A percentile compares a stretch with the other conserved stretches of the same genome.
phyloP scores from a whole-genome alignment of 2,329 filamentous ascomycete genomes.

The Scedosporium aurantiacum region DNA sequence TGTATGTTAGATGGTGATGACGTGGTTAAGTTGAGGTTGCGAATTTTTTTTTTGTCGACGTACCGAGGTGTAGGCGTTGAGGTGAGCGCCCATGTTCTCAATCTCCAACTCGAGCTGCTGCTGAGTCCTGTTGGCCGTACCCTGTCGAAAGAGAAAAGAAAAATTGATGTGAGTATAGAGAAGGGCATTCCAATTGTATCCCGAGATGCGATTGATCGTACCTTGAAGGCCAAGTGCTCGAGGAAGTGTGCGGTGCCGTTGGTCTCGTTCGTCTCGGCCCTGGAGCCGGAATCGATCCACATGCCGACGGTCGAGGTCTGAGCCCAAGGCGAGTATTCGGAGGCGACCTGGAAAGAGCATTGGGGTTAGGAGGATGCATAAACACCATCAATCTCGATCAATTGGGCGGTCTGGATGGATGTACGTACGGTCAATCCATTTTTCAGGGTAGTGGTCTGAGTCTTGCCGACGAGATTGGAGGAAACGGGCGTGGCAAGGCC shows the following conservation, averaged over 20 bases:
- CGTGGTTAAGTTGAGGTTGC: background rate
- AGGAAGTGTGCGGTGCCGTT: constrained; percentile 99
- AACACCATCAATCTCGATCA: constrained; percentile 9
- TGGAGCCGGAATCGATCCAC: constrained; percentile 98
- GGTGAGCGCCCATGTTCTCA: constrained; percentile 98
- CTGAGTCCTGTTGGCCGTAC: constrained; percentile 87
- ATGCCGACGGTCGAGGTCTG: constrained; percentile 97
- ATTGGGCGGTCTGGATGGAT: constrained; percentile 14
- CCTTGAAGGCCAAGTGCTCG: constrained; percentile 99
- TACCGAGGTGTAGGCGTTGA: constrained; percentile 99
- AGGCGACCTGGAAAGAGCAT: constrained; percentile 63
- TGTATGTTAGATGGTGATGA: background rate
- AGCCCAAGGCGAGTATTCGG: constrained; percentile 94
- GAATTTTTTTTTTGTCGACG: constrained; percentile 23
- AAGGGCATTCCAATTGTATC: background rate
- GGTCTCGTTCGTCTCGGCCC: constrained; percentile 95
- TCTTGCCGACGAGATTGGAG: constrained; percentile 56
- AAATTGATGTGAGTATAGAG: constrained; percentile 5
- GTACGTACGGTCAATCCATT: constrained; percentile 85
- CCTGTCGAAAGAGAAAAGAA: constrained; percentile 36
- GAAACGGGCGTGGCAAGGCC: constrained; percentile 79
- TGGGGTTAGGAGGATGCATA: constrained; percentile 1
- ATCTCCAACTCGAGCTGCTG: constrained; percentile 98
- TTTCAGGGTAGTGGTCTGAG: constrained; percentile 89
- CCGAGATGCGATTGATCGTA: constrained; percentile 26